Base-by-base conservation (phyloP, 495 filamentous ascomycete genomes). In the Penicillium lividum region DNA sequence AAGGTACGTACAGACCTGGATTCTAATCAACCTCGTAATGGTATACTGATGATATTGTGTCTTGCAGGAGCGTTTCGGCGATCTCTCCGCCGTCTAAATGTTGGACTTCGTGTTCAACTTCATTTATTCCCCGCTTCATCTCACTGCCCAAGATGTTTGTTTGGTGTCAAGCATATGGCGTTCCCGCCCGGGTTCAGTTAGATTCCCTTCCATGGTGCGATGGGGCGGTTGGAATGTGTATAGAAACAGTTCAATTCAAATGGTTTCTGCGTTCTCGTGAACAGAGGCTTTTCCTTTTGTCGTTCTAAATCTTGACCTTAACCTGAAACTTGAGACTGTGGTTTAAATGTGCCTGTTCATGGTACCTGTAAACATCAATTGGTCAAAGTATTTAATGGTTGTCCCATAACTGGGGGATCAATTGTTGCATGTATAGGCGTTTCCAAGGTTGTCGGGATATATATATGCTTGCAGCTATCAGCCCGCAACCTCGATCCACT, bases 61-160 rank as follows among this genome's bases (percentile, higher is more conserved):
- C 48, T 36, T 66, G 49, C 65, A 97, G 93, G 93, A 98, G 86
- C 96, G 91, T 86, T 98, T 98, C 82, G 93, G 93, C 82, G 91
- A 98, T 73, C 86, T 97, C 63, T 92, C 92, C 57, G 74, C 96
- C 56, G 80, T 97, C 65, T 98, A 95, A 84, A 83, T 64, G 64
- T 56, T 65, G 63, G 58, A 62, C 47, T 65, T 60, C 62, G 57
- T 51, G 55, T 64, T 31, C 57, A 55, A 60, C 53, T 59, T 62
- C 63, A 61, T 51, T 74, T 73, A 68, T 71, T 70, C 73, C 73
- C 71, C 67, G 64, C 69, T 50, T 68, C 34, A 68, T 74, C 67
- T 58, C 70, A 70, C 73, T 65, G 65, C 67, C 60, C 66, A 63
- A 60, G 68, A 61, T 67, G 67, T 69, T 69, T 65, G 61, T 67